A percentile compares a stretch with the other conserved stretches of the same genome.
These are phyloP conservation scores for Xylaria castorea DNA, from an alignment of 495 filamentous ascomycete species.

Conservation along the genomic window DNA sequence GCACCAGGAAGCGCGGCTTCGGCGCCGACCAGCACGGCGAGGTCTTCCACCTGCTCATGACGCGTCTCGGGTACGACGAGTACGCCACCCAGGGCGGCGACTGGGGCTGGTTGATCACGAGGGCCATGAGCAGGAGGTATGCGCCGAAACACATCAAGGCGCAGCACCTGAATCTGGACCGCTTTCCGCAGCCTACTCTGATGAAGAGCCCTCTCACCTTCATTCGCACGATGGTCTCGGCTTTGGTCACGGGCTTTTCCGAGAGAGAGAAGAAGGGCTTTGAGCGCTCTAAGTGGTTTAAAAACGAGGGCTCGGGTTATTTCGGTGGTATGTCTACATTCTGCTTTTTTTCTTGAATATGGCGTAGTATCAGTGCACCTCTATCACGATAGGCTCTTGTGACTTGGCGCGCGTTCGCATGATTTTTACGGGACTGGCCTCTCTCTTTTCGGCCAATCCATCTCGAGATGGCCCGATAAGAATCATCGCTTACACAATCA, in stretches of 20 bases:
- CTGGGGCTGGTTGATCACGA: slow-evolving; percentile 65
- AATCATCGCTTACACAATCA: background rate
- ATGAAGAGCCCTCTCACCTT: slow-evolving; percentile 7
- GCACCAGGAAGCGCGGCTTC: slow-evolving; percentile 57
- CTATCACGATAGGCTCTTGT: background rate
- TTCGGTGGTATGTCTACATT: slow-evolving; percentile 25
- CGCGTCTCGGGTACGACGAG: slow-evolving; percentile 62
- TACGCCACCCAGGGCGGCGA: slow-evolving; percentile 72
- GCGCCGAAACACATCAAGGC: slow-evolving; percentile 29
- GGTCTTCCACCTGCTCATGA: slow-evolving; percentile 65
- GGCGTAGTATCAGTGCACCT: background rate
- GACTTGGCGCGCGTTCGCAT: background rate
- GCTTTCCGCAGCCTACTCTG: slow-evolving; percentile 21
- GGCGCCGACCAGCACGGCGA: slow-evolving; percentile 62
- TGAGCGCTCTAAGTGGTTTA: slow-evolving; percentile 53
- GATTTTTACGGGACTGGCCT: background rate
- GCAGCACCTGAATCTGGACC: slow-evolving; percentile 23
- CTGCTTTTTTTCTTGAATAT: background rate
- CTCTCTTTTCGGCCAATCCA: background rate
- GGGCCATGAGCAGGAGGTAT: slow-evolving; percentile 56
- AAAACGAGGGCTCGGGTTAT: slow-evolving; percentile 56
- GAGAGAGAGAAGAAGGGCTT: slow-evolving; percentile 36
- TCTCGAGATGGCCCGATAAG: background rate
- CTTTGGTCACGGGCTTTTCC: slow-evolving; percentile 21
- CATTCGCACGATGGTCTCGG: slow-evolving; percentile 11